Percentiles rank a stretch among this genome's conserved stretches.
Evolutionary conservation across 2,329 filamentous ascomycete species (phyloP).

Genomic region (Zarea fungicola): DNA sequence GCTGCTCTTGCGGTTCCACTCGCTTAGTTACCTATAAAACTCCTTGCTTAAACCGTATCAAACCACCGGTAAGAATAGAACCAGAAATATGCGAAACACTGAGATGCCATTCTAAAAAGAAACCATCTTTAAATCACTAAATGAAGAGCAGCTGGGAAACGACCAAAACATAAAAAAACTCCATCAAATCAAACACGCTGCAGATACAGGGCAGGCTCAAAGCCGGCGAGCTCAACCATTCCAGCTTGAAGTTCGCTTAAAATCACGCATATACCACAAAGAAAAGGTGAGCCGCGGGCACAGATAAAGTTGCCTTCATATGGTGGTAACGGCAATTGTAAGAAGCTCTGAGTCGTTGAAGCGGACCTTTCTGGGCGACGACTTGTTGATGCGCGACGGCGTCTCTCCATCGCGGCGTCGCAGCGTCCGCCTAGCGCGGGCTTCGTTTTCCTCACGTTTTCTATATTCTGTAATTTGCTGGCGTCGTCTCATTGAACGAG

Average conservation of each 20-base stretch:
- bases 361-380: constrained; percentile 31
- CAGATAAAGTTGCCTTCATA: constrained; percentile 17
- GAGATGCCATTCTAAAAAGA: no score
- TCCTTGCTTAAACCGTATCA: no score
- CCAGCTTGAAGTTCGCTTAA: neutral
- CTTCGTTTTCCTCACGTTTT: constrained; percentile 56
- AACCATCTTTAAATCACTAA: no score
- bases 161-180: constrained; percentile 1
- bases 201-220: neutral
- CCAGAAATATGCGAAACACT: no score
- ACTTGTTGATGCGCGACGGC: constrained; percentile 23
- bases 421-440: constrained; percentile 50
- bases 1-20: neutral
- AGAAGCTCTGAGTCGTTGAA: constrained; percentile 36
- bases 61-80: no score
- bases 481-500: constrained; percentile 50
- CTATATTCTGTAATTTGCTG: constrained; percentile 60
- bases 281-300: neutral
- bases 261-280: no score
- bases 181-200: neutral
- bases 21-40: no score
- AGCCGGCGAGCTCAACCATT: neutral
- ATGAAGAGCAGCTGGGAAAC: no score
- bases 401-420: constrained; percentile 36
- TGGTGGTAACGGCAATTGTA: constrained; percentile 26